Evolutionary conservation across 2,329 filamentous ascomycete species (phyloP).

Genomic region (Fusarium robinianum): DNA sequence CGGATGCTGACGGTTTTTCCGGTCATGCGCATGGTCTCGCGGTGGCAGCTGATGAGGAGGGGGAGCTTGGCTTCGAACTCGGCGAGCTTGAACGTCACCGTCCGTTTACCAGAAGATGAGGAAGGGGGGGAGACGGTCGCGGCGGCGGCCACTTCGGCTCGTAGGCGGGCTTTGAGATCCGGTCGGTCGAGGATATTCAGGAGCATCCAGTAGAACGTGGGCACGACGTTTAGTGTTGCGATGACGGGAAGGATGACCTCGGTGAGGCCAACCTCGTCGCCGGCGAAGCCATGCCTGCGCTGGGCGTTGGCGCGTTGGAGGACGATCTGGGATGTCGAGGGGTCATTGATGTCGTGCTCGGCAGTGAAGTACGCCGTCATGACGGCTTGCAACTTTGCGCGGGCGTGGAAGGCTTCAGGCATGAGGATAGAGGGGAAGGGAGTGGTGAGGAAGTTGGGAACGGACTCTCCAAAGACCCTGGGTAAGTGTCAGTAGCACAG

Average conservation of each 20-base stretch:
- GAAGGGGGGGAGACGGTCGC: too few relatives aligned
- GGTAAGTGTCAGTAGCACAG: rapidly evolving
- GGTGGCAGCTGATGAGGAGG: constrained; percentile 50
- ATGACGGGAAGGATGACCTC: constrained; percentile 40
- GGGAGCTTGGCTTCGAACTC: constrained; percentile 46
- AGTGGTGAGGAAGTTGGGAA: constrained; percentile 37
- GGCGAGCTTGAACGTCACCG: constrained; percentile 42
- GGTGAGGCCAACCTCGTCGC: constrained; percentile 35
- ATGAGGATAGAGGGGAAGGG: constrained; percentile 39
- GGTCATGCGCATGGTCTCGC: constrained; percentile 50
- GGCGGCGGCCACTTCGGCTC: constrained; percentile 26
- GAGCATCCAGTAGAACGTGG: constrained; percentile 45
- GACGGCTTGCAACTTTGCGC: constrained; percentile 31
- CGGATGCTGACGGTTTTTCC: constrained; percentile 47
- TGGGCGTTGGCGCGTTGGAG: constrained; percentile 36
- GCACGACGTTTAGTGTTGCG: constrained; percentile 43
- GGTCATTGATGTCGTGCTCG: constrained; percentile 33
- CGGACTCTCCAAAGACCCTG: constrained; percentile 32
- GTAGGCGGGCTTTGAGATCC: constrained; percentile 25
- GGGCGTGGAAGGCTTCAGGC: constrained; percentile 38
- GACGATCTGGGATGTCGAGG: constrained; percentile 35
- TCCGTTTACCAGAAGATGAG: constrained; percentile 4
- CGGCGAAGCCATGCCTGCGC: constrained; percentile 37
- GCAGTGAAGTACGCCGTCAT: constrained; percentile 41
- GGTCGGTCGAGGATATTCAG: constrained; percentile 37